These are phyloP conservation scores for Pholiota adiposa DNA, from an alignment of 1,284 basidiomycete genomes.

Conservation along the genomic window DNA sequence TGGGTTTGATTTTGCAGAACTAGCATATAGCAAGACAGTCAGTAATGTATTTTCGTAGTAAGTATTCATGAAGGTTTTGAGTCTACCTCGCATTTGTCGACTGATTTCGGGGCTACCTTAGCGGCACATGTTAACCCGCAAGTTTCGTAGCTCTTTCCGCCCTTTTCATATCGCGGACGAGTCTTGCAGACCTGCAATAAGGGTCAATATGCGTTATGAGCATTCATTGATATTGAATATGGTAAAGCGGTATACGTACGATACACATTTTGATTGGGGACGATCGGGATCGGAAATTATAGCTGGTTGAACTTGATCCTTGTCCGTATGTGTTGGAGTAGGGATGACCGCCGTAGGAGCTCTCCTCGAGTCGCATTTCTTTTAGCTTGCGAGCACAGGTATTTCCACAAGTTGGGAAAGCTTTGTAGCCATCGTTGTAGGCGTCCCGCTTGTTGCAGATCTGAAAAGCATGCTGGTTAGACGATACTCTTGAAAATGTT, in stretches of 20 bases:
- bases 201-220: too few relatives aligned
- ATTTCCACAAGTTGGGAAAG: constrained; percentile 23
- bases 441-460: constrained; percentile 19
- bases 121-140: constrained; percentile 30
- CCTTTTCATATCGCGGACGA: constrained; percentile 24
- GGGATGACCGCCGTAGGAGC: neutral
- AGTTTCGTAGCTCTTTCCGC: constrained; percentile 24
- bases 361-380: neutral
- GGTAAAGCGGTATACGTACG: too few relatives aligned
- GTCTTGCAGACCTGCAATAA: constrained; percentile 25
- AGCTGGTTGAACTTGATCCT: neutral
- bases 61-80: too few relatives aligned
- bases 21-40: neutral
- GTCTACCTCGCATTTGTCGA: constrained; percentile 27
- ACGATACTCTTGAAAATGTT: neutral
- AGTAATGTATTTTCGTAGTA: too few relatives aligned
- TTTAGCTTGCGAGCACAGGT: constrained; percentile 18
- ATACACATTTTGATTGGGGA: constrained; percentile 23
- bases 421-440: constrained; percentile 8
- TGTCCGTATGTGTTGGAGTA: neutral
- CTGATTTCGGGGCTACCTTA: constrained; percentile 18
- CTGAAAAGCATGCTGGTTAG: constrained; percentile 1
- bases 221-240: too few relatives aligned
- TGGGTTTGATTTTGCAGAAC: constrained; percentile 24
- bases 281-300: neutral